These are phyloP conservation scores for Coemansia sp. DNA, from an alignment of 192 early-diverging fungal species.

Conservation along the genomic window DNA sequence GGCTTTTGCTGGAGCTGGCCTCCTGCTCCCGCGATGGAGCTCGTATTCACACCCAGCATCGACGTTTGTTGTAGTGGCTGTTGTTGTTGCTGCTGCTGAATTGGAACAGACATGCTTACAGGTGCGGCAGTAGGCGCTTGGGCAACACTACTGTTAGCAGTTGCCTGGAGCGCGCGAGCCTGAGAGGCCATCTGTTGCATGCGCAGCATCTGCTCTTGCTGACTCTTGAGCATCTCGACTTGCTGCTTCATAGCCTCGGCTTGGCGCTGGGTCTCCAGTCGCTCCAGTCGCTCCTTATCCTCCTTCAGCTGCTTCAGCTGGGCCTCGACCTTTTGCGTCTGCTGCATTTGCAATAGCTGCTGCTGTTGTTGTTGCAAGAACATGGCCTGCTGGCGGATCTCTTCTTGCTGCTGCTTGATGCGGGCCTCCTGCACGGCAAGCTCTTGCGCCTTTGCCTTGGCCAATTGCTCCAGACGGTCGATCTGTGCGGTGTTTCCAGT, in stretches of 20 bases:
- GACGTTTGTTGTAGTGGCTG: constrained; percentile 5
- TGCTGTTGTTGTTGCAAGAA: constrained; percentile 51
- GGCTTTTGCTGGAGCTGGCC: constrained; percentile 18
- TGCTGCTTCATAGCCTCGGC: constrained; percentile 41
- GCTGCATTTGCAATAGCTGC: constrained; percentile 48
- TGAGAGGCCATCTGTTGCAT: constrained; percentile 54
- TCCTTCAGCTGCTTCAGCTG: constrained; percentile 51
- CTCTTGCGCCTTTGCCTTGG: constrained; percentile 42
- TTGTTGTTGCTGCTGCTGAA: constrained; percentile 19
- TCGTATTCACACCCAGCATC: constrained; percentile 6
- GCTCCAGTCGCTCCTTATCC: constrained; percentile 42
- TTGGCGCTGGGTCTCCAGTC: constrained; percentile 43
- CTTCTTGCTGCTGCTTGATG: constrained; percentile 46
- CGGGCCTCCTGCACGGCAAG: constrained; percentile 42
- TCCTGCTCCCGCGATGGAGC: constrained; percentile 3
- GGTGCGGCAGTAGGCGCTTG: neutral
- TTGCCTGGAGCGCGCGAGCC: constrained; percentile 12
- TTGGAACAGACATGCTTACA: neutral
- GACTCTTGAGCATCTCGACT: constrained; percentile 31
- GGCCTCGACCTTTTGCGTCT: constrained; percentile 51
- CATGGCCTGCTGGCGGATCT: constrained; percentile 47
- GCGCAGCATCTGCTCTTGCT: constrained; percentile 51
- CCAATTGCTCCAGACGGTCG: constrained; percentile 36
- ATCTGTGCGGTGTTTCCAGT: constrained; percentile 50
- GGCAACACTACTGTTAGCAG: neutral